Base-by-base conservation (phyloP, 139 green algal genomes). In the Chlamydomonas schloesseri region DNA sequence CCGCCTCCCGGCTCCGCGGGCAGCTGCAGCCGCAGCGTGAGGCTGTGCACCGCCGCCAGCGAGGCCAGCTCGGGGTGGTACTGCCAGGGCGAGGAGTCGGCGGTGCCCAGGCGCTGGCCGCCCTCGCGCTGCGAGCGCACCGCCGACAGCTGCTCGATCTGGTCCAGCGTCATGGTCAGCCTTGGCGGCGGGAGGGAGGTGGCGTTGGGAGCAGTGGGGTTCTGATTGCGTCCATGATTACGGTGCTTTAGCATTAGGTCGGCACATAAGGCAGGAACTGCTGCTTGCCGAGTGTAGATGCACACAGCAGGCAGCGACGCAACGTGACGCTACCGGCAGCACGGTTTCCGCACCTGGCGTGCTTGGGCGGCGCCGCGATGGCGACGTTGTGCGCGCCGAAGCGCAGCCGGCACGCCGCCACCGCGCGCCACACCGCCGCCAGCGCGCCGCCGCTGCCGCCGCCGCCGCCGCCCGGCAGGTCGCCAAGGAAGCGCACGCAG, bases 141-240 rank as follows among this genome's bases (percentile, higher is more conserved):
- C 6, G 87, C 81, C 24, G 87, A 88, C 67, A 91, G 74, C 82
- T 91, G 87, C 68, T 88, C 72, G 53, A 91, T 91, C 87, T 91
- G 87, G 18, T 91, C 71, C 15, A 91, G 77, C 24, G 87, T 91
- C 87, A 91, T 91, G 73, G 73, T 86, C 5, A 91, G 81, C 68
- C 87, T 90, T n/a, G n/a, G n/a, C n/a, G n/a, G 78, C 33, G 24
- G 2, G 42, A 5, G 53, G 21, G 68, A 46, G 33, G 68, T 23
- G 67, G 67, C 9, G 2, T 2, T 10, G 33, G 10, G 33, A 3
- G 17, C 6, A 50, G 42, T 50, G 42, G 67, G 67, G 67, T 15
- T 46, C 3, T 1, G 33, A 73, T n/a, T n/a, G n/a, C n/a, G n/a
- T n/a, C n/a, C n/a, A n/a, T n/a, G n/a, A n/a, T n/a, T n/a, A n/a